A percentile compares a stretch with the other conserved stretches of the same genome.
Evolutionary conservation across 1,284 basidiomycete genomes (phyloP).

Genomic region (Chalciporus sp.): DNA sequence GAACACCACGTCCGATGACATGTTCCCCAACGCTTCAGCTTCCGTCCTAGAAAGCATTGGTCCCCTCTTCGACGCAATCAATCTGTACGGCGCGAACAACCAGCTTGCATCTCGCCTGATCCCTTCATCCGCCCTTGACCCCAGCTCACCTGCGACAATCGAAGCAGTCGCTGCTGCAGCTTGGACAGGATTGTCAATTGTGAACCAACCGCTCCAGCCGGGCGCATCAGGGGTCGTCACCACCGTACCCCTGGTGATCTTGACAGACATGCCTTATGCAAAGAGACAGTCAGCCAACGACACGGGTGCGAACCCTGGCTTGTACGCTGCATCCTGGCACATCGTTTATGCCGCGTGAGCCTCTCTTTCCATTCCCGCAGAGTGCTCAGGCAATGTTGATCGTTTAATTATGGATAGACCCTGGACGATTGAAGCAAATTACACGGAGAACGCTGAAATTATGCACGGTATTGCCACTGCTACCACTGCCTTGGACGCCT

Average conservation of each 20-base stretch:
- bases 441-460: neutral
- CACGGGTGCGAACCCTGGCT: slow-evolving; percentile 12
- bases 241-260: neutral
- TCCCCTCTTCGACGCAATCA: slow-evolving; percentile 3
- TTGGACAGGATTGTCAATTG: slow-evolving; percentile 8
- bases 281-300: slow-evolving; percentile 2
- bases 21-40: slow-evolving; percentile 9
- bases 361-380: neutral
- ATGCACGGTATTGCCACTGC: slow-evolving; percentile 2
- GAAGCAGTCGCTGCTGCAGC: slow-evolving; percentile 4
- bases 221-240: neutral
- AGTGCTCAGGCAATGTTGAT: neutral
- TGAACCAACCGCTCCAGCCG: neutral
- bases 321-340: slow-evolving; percentile 14
- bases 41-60: slow-evolving; percentile 2
- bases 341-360: slow-evolving; percentile 10
- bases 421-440: slow-evolving; percentile 8
- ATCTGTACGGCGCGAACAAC: slow-evolving; percentile 8
- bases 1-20: neutral
- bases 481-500: slow-evolving; percentile 1
- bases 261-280: slow-evolving; percentile 11
- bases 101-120: neutral
- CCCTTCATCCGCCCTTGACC: slow-evolving; percentile 7
- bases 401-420: slow-evolving; percentile 2
- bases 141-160: slow-evolving; percentile 4